These are phyloP conservation scores for Ziziphus jujuba DNA, from an alignment of 306 rosid genomes.

Conservation along the genomic window DNA sequence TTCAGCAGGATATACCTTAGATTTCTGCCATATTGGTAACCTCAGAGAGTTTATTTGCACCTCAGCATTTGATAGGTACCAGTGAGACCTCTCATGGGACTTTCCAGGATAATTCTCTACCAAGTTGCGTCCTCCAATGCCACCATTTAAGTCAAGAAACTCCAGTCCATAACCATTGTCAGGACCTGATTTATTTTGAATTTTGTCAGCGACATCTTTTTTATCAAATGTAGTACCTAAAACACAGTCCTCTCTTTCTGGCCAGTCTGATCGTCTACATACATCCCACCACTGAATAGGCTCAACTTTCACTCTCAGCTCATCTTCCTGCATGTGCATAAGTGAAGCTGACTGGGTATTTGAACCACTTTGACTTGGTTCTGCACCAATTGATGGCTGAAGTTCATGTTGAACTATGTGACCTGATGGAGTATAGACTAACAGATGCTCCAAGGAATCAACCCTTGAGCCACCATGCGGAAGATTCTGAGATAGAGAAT, in stretches of 20 bases:
- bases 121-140: conserved; percentile 30
- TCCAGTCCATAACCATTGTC: conserved; percentile 39
- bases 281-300: conserved; percentile 97
- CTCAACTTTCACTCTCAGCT: conserved; percentile 81
- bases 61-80: conserved; percentile 85
- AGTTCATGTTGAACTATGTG: conserved; percentile 90
- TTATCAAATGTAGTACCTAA: conserved; percentile 41
- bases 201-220: conserved; percentile 40
- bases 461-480: conserved; percentile 45
- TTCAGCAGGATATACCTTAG: conserved; percentile 55
- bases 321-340: conserved; percentile 67
- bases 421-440: conserved; percentile 89
- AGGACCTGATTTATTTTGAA: conserved; percentile 45
- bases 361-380: conserved; percentile 43
- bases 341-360: conserved; percentile 49
- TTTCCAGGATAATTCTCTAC: conserved; percentile 32
- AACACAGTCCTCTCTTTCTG: conserved; percentile 63
- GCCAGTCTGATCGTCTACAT: conserved; percentile 84
- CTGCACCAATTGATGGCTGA: conserved; percentile 64
- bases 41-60: conserved; percentile 73
- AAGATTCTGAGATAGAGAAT: conserved; percentile 55
- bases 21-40: conserved; percentile 75
- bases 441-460: conserved; percentile 69
- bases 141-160: conserved; percentile 33
- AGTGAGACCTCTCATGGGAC: conserved; percentile 56